Base-by-base conservation (phyloP, 75 land plant genomes). In the Adiantum capillusveneris region DNA sequence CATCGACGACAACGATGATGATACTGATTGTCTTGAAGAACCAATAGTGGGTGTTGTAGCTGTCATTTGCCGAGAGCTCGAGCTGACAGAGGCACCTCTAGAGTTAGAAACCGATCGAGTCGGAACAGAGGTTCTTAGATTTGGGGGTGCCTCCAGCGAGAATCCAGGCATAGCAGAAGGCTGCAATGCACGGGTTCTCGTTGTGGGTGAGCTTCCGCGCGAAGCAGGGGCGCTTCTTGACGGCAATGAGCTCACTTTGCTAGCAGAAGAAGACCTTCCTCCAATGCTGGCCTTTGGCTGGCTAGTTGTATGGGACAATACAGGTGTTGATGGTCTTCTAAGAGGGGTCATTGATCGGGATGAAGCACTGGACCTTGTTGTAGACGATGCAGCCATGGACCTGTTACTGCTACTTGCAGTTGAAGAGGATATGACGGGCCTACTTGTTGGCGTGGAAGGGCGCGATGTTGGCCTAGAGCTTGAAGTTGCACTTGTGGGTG, bases 101-200 rank as follows among this genome's bases (percentile, higher is more conserved):
- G 69, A 51, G 18, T 75, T 67, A 2, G 80, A 77, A 6, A 65
- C 11, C 16, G 82, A 37, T 20, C 75, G 53, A 11, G 66, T 22
- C 26, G 48, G 29, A 11, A 45, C 18, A 1, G 69, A 6, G 2
- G 73, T 80, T 31, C 65, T 68, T 22, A 80, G 55, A 46, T 80
- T 80, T 20, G 79, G 73, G 2, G 83, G 83, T 2, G 83, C 53
- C 28, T 80, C 79, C 31, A 62, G 25, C 5, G 79, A 68, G 36
- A 80, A 60, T 0, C 52, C 79, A 24, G 75, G 66, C 25, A 65
- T 59, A 31, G 57, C 52, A 22, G 76, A 30, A n/a, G 79, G 67
- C 26, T 68, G 65, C 57, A 42, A 73, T 48, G 80, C 39, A 53
- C 67, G 67, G 22, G 60, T 1, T n/a, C 37, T 55, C 25, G 52